phyloP scores from a whole-genome alignment of 106 monocot genomes.

The Vanilla planifolia region DNA sequence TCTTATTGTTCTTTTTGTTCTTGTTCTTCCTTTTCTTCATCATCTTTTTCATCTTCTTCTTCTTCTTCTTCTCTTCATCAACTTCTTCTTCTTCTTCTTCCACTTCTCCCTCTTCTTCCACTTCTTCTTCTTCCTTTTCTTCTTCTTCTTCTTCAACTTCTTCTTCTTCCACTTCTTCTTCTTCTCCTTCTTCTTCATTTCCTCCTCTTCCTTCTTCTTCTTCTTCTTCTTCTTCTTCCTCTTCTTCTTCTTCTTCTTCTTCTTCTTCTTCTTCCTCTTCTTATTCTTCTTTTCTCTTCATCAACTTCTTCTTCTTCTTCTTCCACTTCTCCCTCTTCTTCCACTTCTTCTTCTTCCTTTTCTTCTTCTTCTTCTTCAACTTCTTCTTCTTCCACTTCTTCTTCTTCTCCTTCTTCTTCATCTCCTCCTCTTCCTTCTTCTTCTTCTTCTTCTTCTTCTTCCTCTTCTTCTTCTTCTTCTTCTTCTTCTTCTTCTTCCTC shows the following conservation, averaged over 20 bases:
- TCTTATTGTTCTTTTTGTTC: too few species aligned
- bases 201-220: not conserved
- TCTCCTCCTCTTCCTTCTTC: too few species aligned
- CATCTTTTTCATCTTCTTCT: too few species aligned
- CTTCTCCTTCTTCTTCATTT: not conserved
- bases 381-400: not conserved
- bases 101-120: too few species aligned
- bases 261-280: not conserved
- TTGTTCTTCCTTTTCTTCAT: too few species aligned
- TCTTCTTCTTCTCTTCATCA: too few species aligned
- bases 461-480: not conserved
- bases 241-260: not conserved
- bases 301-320: not conserved
- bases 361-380: not conserved
- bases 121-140: too few species aligned
- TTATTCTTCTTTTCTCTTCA: not conserved
- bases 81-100: too few species aligned
- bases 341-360: not conserved
- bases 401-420: too few species aligned
- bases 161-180: not conserved
- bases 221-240: not conserved
- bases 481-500: not conserved
- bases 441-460: not conserved
- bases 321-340: too few species aligned
- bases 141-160: too few species aligned